Evolutionary conservation across 1,139 yeast genomes (phyloP).

Genomic region (Debaryomyces udenii): DNA sequence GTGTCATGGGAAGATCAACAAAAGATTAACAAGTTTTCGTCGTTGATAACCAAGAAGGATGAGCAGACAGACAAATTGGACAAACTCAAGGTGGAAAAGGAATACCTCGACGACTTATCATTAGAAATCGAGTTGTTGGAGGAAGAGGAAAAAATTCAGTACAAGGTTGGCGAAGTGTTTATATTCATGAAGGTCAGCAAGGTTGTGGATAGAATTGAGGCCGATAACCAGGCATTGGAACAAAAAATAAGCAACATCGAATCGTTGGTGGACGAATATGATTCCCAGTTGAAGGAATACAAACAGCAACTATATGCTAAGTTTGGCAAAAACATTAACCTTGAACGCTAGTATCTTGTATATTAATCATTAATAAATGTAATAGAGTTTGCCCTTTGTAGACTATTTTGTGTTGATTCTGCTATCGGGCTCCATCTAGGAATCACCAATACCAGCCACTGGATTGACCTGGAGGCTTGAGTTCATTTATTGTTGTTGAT

Average conservation of each 20-base stretch:
- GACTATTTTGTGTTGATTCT: no score
- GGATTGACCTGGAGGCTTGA: no score
- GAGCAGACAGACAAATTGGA: constrained; percentile 53
- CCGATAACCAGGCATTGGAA: constrained; percentile 56
- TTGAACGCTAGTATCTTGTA: constrained; percentile 53
- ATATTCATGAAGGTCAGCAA: constrained; percentile 65
- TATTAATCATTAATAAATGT: constrained; percentile 7
- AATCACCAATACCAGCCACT: no score
- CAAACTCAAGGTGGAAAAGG: constrained; percentile 68
- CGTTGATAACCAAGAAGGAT: constrained; percentile 72
- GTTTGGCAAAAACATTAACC: constrained; percentile 86
- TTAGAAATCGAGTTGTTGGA: constrained; percentile 85
- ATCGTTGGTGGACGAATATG: constrained; percentile 51
- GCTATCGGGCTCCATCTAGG: no score
- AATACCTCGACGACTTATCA: constrained; percentile 83
- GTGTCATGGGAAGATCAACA: constrained; percentile 91
- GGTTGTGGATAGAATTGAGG: constrained; percentile 68
- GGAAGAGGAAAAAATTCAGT: constrained; percentile 70
- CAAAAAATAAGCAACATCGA: constrained; percentile 51
- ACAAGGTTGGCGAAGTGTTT: constrained; percentile 78
- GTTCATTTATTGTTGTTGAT: no score
- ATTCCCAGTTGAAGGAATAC: constrained; percentile 56
- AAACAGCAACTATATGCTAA: constrained; percentile 81
- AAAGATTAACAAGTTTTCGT: constrained; percentile 84
- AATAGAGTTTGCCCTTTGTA: constrained; percentile 1